A percentile compares a stretch with the other conserved stretches of the same genome.
Conservation (phyloP, 169 alveolate genomes). For the Eimeria praecox region DNA sequence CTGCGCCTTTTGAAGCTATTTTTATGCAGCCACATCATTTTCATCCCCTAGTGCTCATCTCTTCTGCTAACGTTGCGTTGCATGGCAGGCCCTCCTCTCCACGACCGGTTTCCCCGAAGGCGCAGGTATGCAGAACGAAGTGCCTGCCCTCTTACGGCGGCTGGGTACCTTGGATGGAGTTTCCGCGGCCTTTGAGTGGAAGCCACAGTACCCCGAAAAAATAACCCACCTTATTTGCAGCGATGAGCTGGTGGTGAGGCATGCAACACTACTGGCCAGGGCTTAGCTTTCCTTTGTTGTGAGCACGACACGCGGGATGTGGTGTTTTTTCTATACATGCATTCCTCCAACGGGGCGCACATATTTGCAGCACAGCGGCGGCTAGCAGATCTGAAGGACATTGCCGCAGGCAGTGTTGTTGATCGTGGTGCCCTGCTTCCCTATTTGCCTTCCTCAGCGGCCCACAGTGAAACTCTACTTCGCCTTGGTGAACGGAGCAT, state of each 20-base stretch:
- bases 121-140: constrained; percentile 62
- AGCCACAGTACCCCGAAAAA: constrained; percentile 51
- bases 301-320: no score
- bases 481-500: constrained; percentile 65
- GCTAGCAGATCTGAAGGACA: background rate
- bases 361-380: background rate
- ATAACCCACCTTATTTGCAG: constrained; percentile 67
- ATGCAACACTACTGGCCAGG: background rate
- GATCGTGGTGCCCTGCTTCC: background rate
- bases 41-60: background rate
- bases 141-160: constrained; percentile 54
- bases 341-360: background rate
- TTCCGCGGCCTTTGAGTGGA: constrained; percentile 57
- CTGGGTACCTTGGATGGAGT: constrained; percentile 27
- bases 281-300: background rate
- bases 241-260: constrained; percentile 45
- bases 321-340: background rate
- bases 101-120: constrained; percentile 67
- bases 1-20: background rate
- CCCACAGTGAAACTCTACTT: constrained; percentile 71
- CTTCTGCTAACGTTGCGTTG: background rate
- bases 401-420: background rate
- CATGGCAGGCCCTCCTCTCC: constrained; percentile 52
- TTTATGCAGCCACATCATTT: background rate
- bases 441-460: background rate